Conservation (phyloP, 306 rosid species). For the Vigna unguiculata region DNA sequence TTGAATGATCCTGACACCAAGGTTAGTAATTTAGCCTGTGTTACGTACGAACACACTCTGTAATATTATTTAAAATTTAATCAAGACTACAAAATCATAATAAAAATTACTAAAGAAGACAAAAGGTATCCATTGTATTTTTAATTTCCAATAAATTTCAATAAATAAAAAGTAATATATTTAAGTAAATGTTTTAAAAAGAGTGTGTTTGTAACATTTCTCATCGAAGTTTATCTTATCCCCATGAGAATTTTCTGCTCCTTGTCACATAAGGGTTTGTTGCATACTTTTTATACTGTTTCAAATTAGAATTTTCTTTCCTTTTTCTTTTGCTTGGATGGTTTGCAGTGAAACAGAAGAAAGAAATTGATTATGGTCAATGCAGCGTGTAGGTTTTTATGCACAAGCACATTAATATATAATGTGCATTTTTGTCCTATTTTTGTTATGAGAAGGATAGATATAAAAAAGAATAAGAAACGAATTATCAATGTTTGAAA, state of each 20-base stretch:
- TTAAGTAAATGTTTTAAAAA: no score
- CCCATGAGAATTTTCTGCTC: slow-evolving; percentile 5
- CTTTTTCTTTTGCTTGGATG: neutral
- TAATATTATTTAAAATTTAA: no score
- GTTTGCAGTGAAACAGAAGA: neutral
- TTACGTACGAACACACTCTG: no score
- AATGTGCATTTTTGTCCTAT: neutral
- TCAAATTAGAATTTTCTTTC: neutral
- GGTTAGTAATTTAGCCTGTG: slow-evolving; percentile 55
- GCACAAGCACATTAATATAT: neutral
- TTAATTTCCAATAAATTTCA: no score
- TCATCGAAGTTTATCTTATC: neutral
- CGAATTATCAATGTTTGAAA: neutral
- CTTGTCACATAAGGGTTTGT: neutral
- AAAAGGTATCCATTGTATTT: no score
- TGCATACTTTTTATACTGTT: neutral
- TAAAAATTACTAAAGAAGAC: no score
- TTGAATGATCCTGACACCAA: slow-evolving; percentile 83
- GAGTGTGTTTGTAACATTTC: no score
- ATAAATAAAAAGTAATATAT: no score
- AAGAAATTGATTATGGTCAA: slow-evolving; percentile 18
- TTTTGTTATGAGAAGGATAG: slow-evolving; percentile 1
- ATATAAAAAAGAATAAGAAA: slow-evolving; percentile 7
- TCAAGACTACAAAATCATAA: no score
- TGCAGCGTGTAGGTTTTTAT: neutral